Percentiles rank a stretch among this genome's conserved stretches.
phyloP scores from a whole-genome alignment of 2,329 filamentous ascomycete genomes.

The Chaetomium strumarium region DNA sequence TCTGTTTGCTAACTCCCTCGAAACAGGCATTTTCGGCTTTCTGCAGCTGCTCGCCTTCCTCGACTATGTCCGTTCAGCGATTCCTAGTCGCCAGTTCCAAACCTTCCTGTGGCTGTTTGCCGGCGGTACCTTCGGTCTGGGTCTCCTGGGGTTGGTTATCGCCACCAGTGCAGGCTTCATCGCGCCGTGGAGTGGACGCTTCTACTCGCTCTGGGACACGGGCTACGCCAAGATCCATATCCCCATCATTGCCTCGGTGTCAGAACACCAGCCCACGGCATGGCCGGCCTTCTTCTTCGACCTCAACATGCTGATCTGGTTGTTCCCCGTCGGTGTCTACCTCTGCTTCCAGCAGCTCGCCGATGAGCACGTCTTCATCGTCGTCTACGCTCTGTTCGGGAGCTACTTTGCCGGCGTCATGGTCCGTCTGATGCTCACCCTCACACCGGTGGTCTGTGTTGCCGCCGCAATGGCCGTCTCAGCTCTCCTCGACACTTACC shows the following conservation, averaged over 20 bases:
- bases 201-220: slow-evolving; percentile 99
- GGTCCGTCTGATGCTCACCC: slow-evolving; percentile 96
- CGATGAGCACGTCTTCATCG: slow-evolving; percentile 96
- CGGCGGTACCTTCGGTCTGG: slow-evolving; percentile 65
- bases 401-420: slow-evolving; percentile 99
- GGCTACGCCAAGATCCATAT: slow-evolving; percentile 99
- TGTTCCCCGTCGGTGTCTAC: slow-evolving; percentile 97
- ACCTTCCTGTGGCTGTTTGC: slow-evolving; percentile 76
- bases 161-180: slow-evolving; percentile 84
- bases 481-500: slow-evolving; percentile 80
- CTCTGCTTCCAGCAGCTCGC: slow-evolving; percentile 91
- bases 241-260: slow-evolving; percentile 98
- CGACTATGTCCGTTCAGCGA: slow-evolving; percentile 80
- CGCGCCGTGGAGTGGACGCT: slow-evolving; percentile 95
- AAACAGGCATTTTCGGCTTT: slow-evolving; percentile 82
- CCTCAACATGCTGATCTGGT: slow-evolving; percentile 95
- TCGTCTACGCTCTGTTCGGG: slow-evolving; percentile 93
- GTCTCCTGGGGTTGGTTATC: slow-evolving; percentile 73
- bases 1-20: slow-evolving; percentile 8
- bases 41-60: slow-evolving; percentile 90
- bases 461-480: slow-evolving; percentile 85
- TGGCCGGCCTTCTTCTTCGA: slow-evolving; percentile 99
- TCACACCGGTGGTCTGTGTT: slow-evolving; percentile 94
- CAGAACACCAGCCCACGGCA: slow-evolving; percentile 96
- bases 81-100: slow-evolving; percentile 91